Percentiles rank a stretch among this genome's conserved stretches.
These are phyloP conservation scores for Sporothrix brunneoviolacea DNA, from an alignment of 2,329 filamentous ascomycete species.

Conservation along the genomic window DNA sequence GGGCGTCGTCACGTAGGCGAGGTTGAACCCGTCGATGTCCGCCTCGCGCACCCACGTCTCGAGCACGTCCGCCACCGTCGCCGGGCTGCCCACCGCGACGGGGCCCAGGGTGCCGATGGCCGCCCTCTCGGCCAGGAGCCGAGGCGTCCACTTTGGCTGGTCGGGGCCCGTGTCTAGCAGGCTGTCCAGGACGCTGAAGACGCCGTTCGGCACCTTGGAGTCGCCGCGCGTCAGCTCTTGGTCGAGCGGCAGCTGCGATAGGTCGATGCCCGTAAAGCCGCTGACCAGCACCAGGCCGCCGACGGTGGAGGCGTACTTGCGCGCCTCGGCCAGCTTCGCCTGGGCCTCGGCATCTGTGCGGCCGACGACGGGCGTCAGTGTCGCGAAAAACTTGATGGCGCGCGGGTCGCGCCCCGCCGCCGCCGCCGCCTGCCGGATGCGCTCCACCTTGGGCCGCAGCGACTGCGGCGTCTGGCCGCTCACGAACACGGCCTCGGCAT, in stretches of 20 bases:
- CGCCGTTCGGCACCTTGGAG: constrained; percentile 1
- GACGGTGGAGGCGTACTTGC: constrained; percentile 16
- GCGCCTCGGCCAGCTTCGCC: constrained; percentile 16
- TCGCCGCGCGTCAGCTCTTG: constrained; percentile 15
- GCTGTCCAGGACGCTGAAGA: constrained; percentile 3
- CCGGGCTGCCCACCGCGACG: constrained; percentile 52
- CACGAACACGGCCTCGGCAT: constrained; percentile 19
- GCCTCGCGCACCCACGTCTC: constrained; percentile 62
- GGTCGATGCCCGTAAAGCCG: constrained; percentile 21
- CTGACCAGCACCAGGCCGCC: constrained; percentile 17
- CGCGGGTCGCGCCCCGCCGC: constrained; percentile 16
- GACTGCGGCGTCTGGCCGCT: not conserved
- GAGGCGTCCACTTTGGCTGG: constrained; percentile 13
- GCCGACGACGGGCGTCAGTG: constrained; percentile 17
- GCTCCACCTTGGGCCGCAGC: constrained; percentile 8
- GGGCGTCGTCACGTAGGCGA: constrained; percentile 43
- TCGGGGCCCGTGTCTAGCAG: not conserved
- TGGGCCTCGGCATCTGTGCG: constrained; percentile 19
- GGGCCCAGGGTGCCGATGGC: constrained; percentile 19
- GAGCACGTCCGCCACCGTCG: constrained; percentile 61
- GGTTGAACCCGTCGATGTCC: constrained; percentile 69
- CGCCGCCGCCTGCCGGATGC: constrained; percentile 13
- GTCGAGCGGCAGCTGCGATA: constrained; percentile 20
- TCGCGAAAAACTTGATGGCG: constrained; percentile 18
- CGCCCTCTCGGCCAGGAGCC: constrained; percentile 15